A percentile compares a stretch with the other conserved stretches of the same genome.
phyloP scores from a whole-genome alignment of 108 stramenopile genomes.

The Pseudonitzschia delicatissima region DNA sequence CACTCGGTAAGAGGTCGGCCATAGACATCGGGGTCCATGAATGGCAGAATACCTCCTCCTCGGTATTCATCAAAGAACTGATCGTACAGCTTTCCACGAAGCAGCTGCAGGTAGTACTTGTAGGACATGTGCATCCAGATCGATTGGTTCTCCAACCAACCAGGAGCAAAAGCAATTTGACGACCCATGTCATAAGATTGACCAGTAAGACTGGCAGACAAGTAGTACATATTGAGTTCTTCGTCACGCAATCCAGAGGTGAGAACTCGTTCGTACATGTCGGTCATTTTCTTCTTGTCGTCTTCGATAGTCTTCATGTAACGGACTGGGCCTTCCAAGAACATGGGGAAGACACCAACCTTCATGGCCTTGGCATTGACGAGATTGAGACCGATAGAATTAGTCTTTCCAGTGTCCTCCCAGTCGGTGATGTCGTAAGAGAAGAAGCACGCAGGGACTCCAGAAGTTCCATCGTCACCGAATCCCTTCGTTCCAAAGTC shows the following conservation, averaged over 20 bases:
- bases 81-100: conserved; percentile 92
- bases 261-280: conserved; percentile 79
- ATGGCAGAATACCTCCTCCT: conserved; percentile 89
- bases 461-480: conserved; percentile 84
- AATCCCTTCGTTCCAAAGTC: conserved; percentile 78
- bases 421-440: conserved; percentile 80
- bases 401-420: conserved; percentile 51
- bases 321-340: conserved; percentile 92
- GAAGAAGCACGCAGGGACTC: conserved; percentile 85
- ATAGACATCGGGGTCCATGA: conserved; percentile 89
- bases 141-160: conserved; percentile 95
- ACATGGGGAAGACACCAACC: conserved; percentile 87
- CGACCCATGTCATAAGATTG: conserved; percentile 94
- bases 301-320: conserved; percentile 92
- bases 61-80: conserved; percentile 87
- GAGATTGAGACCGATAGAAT: conserved; percentile 66
- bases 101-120: conserved; percentile 94
- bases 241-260: conserved; percentile 86
- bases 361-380: conserved; percentile 81
- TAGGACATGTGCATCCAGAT: conserved; percentile 98
- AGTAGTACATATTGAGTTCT: conserved; percentile 82
- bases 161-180: conserved; percentile 94
- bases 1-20: conserved; percentile 94
- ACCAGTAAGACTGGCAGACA: conserved; percentile 86
- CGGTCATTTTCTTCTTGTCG: conserved; percentile 64